These are phyloP conservation scores for Kazachstania taianensis DNA, from an alignment of 805 yeast genomes.

Conservation along the genomic window DNA sequence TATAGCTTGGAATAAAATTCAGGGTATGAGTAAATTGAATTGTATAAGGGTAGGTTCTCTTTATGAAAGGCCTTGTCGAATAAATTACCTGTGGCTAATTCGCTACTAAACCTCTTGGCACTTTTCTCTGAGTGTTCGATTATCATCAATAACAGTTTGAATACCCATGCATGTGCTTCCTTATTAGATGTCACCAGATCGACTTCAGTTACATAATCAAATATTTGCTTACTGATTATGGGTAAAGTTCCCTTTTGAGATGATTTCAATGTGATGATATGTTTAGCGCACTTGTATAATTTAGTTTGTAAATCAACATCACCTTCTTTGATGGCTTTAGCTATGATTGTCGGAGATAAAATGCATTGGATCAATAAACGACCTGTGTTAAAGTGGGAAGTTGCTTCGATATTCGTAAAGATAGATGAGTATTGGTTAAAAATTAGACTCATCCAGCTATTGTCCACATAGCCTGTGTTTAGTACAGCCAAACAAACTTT, in stretches of 20 bases:
- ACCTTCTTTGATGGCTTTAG: constrained; percentile 28
- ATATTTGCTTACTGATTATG: constrained; percentile 39
- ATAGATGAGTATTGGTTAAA: constrained; percentile 32
- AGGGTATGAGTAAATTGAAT: constrained; percentile 41
- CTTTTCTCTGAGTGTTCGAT: constrained; percentile 44
- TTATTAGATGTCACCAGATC: constrained; percentile 8
- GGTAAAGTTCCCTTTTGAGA: constrained; percentile 68
- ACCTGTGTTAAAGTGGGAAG: constrained; percentile 58
- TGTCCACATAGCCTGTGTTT: not conserved
- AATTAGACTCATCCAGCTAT: constrained; percentile 11
- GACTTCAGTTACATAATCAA: constrained; percentile 30
- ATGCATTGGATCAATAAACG: constrained; percentile 41
- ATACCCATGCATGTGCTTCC: no score
- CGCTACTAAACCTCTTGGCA: constrained; percentile 48
- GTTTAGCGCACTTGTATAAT: constrained; percentile 24
- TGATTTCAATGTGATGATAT: constrained; percentile 38
- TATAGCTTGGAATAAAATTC: constrained; percentile 48
- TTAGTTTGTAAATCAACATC: constrained; percentile 11
- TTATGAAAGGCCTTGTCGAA: constrained; percentile 32
- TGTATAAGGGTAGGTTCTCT: constrained; percentile 29
- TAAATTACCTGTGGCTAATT: constrained; percentile 41
- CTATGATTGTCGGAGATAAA: constrained; percentile 35
- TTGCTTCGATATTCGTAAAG: constrained; percentile 51
- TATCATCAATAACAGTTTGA: constrained; percentile 36
- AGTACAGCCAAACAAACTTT: constrained; percentile 11